A percentile compares a stretch with the other conserved stretches of the same genome.
These are phyloP conservation scores for Thermomucor indicae-seudaticae DNA, from an alignment of 371 early-diverging fungal genomes.

Conservation along the genomic window DNA sequence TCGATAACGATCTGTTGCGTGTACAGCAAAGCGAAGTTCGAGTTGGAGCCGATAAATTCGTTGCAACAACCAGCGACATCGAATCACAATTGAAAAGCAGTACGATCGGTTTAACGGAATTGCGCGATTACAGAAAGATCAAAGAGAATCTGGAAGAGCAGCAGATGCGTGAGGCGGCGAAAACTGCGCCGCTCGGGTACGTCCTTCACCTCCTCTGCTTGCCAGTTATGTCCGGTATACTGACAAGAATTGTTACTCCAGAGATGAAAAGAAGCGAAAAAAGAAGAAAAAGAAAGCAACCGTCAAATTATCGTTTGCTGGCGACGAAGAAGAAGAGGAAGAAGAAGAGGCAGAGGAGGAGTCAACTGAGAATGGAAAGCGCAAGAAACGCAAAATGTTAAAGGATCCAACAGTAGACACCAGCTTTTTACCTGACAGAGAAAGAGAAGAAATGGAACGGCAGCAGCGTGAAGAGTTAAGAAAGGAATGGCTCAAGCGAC, in stretches of 20 bases:
- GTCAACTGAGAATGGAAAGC: slow-evolving; percentile 7
- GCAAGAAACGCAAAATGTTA: slow-evolving; percentile 60
- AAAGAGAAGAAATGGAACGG: slow-evolving; percentile 81
- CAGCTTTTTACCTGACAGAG: slow-evolving; percentile 89
- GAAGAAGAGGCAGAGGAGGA: slow-evolving; percentile 22
- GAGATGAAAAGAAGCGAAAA: slow-evolving; percentile 58
- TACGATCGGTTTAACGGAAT: slow-evolving; percentile 85
- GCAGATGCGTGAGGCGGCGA: slow-evolving; percentile 72
- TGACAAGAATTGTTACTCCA: neutral
- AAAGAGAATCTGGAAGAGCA: slow-evolving; percentile 76
- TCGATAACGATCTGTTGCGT: neutral
- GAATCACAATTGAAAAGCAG: slow-evolving; percentile 83
- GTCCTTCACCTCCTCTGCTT: neutral
- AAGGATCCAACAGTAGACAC: slow-evolving; percentile 94
- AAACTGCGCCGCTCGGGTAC: slow-evolving; percentile 51
- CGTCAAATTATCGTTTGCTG: slow-evolving; percentile 70
- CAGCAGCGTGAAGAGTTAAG: slow-evolving; percentile 60
- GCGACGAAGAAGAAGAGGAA: slow-evolving; percentile 38
- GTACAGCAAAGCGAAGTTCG: slow-evolving; percentile 65
- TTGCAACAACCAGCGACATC: slow-evolving; percentile 68
- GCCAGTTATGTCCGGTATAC: neutral
- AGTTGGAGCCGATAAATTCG: slow-evolving; percentile 79
- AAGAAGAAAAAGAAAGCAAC: slow-evolving; percentile 55
- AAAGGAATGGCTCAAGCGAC: slow-evolving; percentile 59
- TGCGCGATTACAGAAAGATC: slow-evolving; percentile 89